phyloP scores from a whole-genome alignment of 2,329 filamentous ascomycete species.

The Sporothrix phasma region DNA sequence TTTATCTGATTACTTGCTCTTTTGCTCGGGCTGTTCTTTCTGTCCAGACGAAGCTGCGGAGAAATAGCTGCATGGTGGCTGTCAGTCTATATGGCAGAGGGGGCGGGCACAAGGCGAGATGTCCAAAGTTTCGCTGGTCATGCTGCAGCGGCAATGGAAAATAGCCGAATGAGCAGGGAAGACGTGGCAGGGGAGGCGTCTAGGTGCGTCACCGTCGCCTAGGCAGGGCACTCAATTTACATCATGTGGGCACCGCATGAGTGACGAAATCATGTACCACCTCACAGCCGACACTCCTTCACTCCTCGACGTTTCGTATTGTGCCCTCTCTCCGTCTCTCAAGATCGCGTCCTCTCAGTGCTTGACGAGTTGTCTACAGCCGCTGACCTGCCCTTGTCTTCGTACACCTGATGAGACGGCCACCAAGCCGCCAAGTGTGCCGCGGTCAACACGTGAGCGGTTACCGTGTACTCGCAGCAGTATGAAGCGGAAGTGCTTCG shows the following conservation, averaged over 20 bases:
- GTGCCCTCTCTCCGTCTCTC: no score
- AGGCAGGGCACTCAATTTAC: neutral
- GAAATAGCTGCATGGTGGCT: neutral
- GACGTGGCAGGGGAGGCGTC: neutral
- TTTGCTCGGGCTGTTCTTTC: neutral
- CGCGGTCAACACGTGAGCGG: no score
- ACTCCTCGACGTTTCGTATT: no score
- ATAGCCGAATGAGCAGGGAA: neutral
- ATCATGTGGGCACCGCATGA: neutral
- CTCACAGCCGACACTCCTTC: no score
- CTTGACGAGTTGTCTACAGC: no score
- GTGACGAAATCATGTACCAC: neutral
- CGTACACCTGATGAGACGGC: no score
- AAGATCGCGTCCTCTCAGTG: no score
- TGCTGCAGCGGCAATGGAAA: neutral
- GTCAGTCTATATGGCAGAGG: neutral
- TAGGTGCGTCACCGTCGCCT: neutral
- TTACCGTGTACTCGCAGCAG: no score
- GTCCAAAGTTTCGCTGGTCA: neutral
- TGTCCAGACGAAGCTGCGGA: neutral
- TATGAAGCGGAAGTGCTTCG: no score
- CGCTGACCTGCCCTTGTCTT: no score
- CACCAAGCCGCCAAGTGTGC: no score
- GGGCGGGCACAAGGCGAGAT: neutral
- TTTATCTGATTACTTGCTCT: no score